Percentiles rank a stretch among this genome's conserved stretches.
These are phyloP conservation scores for Micromonas pusilla DNA, from an alignment of 139 green algal species.

Conservation along the genomic window DNA sequence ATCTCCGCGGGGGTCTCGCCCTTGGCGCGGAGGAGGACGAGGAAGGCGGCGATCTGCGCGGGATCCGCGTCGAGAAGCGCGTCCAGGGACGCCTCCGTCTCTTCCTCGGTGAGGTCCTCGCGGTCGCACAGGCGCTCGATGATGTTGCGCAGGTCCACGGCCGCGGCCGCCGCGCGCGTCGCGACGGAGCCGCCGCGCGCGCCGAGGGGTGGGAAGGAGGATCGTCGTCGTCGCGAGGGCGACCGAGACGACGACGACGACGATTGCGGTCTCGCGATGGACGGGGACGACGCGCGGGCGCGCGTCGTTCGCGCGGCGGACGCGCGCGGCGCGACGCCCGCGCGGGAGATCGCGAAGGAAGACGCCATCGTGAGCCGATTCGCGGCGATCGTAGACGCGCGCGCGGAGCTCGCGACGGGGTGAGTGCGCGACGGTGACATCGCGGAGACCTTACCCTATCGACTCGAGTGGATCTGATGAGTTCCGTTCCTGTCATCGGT, in stretches of 20 bases:
- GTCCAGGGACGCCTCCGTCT: constrained; percentile 52
- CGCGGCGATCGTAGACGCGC: too few relatives aligned
- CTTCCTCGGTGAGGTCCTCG: constrained; percentile 55
- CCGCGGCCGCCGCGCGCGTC: too few relatives aligned
- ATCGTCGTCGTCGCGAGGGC: not conserved
- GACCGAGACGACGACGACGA: not conserved
- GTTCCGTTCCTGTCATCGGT: too few relatives aligned
- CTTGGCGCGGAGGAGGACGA: constrained; percentile 89
- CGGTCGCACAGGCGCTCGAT: constrained; percentile 62
- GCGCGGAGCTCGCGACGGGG: too few relatives aligned
- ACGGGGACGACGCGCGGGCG: too few relatives aligned
- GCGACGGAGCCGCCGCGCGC: not conserved
- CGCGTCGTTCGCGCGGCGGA: too few relatives aligned
- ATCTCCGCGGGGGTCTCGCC: constrained; percentile 92
- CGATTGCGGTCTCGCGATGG: not conserved
- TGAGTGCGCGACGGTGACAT: too few relatives aligned
- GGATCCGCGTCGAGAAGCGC: constrained; percentile 49
- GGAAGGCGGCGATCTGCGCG: constrained; percentile 24
- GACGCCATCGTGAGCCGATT: too few relatives aligned
- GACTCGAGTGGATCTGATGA: too few relatives aligned
- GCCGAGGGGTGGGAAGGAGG: not conserved
- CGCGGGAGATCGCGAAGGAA: too few relatives aligned
- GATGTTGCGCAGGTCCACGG: constrained; percentile 29
- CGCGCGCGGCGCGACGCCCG: too few relatives aligned
- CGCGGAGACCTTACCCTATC: too few relatives aligned